Conservation (phyloP, 441 rosid species). For the Eruca vesicaria region DNA sequence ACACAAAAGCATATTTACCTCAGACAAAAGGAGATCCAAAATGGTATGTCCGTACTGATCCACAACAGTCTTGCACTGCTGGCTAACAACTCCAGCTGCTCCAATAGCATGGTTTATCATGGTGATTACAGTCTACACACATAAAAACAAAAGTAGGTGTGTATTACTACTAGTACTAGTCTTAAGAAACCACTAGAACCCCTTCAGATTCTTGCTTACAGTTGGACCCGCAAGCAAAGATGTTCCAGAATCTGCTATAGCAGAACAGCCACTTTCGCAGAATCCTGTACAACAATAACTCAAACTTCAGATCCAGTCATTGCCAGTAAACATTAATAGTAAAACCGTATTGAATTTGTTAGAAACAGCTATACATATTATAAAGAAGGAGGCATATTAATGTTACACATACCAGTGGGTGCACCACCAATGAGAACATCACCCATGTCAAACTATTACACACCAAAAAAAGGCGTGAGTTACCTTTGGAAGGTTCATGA, state of each 20-base stretch:
- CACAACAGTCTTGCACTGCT: conserved; percentile 57
- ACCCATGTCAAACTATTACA: conserved; percentile 59
- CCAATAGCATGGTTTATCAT: conserved; percentile 64
- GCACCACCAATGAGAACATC: conserved; percentile 60
- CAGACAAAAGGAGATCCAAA: conserved; percentile 44
- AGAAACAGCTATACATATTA: neutral
- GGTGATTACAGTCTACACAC: conserved; percentile 46
- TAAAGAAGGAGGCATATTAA: neutral
- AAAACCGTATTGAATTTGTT: neutral
- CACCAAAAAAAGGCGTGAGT: conserved; percentile 9
- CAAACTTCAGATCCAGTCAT: conserved; percentile 3
- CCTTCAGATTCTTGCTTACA: conserved; percentile 33
- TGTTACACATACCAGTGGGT: conserved; percentile 50
- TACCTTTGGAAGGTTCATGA: neutral
- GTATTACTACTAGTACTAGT: neutral
- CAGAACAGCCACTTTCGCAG: conserved; percentile 62
- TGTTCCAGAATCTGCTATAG: conserved; percentile 79
- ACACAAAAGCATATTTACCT: conserved; percentile 31
- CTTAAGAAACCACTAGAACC: neutral
- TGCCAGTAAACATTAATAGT: neutral
- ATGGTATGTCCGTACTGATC: conserved; percentile 50
- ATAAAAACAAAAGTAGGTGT: neutral
- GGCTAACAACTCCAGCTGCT: conserved; percentile 54
- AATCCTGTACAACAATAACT: conserved; percentile 38
- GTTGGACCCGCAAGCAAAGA: too few relatives aligned